A percentile compares a stretch with the other conserved stretches of the same genome.
Conservation (phyloP, 495 filamentous ascomycete genomes). For the Cercophora newfieldiana region DNA sequence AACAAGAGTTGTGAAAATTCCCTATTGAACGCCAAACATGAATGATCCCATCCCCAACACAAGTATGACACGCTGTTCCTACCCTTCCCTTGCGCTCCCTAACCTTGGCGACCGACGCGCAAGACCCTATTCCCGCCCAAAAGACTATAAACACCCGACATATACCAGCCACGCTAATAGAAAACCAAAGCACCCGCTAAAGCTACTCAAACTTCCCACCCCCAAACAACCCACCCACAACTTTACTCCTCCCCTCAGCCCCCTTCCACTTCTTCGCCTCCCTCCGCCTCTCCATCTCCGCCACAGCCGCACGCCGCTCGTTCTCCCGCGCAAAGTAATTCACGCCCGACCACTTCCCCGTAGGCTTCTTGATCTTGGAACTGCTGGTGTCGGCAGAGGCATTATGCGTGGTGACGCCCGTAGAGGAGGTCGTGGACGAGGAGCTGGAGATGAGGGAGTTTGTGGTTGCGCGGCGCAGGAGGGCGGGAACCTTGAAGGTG, state of each 20-base stretch:
- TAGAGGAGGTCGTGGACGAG: conserved; percentile 28
- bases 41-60: background rate
- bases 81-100: background rate
- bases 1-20: too few relatives aligned
- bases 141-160: background rate
- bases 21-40: background rate
- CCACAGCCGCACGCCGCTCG: conserved; percentile 58
- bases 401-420: conserved; percentile 38
- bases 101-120: too few relatives aligned
- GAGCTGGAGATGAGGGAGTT: conserved; percentile 50
- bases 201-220: conserved; percentile 50
- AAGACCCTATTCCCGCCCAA: background rate
- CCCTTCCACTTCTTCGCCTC: conserved; percentile 69
- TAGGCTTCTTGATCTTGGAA: conserved; percentile 67
- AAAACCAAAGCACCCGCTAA: background rate
- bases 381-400: conserved; percentile 38
- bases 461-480: conserved; percentile 77
- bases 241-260: conserved; percentile 50
- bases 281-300: conserved; percentile 61
- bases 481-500: conserved; percentile 68
- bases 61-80: background rate
- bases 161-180: background rate
- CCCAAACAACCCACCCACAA: conserved; percentile 53
- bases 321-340: conserved; percentile 81
- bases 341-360: conserved; percentile 59